A percentile compares a stretch with the other conserved stretches of the same genome.
These are phyloP conservation scores for Paramecium caudatum DNA, from an alignment of 73 alveolate species.

Conservation along the genomic window DNA sequence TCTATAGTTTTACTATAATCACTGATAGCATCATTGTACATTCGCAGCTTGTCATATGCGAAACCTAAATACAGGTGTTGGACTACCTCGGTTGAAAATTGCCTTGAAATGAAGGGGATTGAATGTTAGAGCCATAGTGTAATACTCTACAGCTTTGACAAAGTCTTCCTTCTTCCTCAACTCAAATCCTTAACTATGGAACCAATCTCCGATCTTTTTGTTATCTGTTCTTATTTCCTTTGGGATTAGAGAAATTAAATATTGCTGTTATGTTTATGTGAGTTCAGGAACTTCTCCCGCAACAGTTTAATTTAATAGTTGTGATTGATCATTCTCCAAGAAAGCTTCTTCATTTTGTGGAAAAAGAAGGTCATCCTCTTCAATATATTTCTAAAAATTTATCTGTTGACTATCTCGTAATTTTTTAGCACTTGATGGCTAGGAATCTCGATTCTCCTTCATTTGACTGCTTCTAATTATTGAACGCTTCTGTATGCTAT, in stretches of 20 bases:
- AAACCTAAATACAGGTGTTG: slow-evolving; percentile 72
- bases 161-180: slow-evolving; percentile 89
- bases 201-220: slow-evolving; percentile 82
- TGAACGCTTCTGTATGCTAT: background rate
- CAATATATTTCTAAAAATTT: background rate
- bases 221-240: slow-evolving; percentile 1
- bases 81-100: slow-evolving; percentile 87
- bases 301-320: background rate
- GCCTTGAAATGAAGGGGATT: slow-evolving; percentile 90
- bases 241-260: slow-evolving; percentile 55
- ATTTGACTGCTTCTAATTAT: background rate
- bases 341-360: slow-evolving; percentile 27
- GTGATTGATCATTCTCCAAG: slow-evolving; percentile 26
- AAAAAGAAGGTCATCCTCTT: slow-evolving; percentile 28
- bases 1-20: slow-evolving; percentile 95
- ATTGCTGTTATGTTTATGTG: background rate
- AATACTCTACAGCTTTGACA: slow-evolving; percentile 80
- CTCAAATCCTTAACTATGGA: slow-evolving; percentile 85
- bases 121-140: slow-evolving; percentile 84
- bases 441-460: background rate
- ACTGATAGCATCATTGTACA: slow-evolving; percentile 92
- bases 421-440: background rate
- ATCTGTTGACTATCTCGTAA: background rate
- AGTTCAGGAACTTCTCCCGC: slow-evolving; percentile 11
- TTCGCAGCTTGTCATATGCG: slow-evolving; percentile 97